These are phyloP conservation scores for Phytophthora sansomeana DNA, from an alignment of 352 stramenopile species.

Conservation along the genomic window DNA sequence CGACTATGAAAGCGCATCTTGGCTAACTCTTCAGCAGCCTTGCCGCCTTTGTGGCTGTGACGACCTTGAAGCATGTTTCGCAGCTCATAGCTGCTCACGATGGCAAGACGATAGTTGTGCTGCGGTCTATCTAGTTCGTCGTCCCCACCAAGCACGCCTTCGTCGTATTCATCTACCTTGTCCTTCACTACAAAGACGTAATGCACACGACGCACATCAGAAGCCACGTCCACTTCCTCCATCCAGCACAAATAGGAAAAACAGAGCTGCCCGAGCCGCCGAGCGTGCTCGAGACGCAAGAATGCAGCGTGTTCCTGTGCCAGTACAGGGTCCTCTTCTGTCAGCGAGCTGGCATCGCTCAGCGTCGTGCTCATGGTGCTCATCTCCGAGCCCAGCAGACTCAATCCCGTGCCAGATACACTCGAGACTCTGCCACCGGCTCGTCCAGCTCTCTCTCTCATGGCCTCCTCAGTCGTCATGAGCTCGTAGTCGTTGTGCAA, in stretches of 20 bases:
- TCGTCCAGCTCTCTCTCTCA: conserved; percentile 13
- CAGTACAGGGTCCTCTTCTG: conserved; percentile 46
- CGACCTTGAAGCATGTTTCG: conserved; percentile 51
- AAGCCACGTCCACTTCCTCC: conserved; percentile 74
- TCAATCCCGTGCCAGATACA: conserved; percentile 29
- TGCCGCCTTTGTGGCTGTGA: conserved; percentile 23
- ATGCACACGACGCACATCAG: conserved; percentile 65
- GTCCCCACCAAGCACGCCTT: conserved; percentile 25
- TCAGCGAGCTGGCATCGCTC: conserved; percentile 59
- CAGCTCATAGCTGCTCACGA: conserved; percentile 74
- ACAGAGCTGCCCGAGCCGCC: conserved; percentile 47
- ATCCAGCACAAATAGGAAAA: conserved; percentile 77
- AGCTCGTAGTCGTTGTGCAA: conserved; percentile 12
- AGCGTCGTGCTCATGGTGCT: conserved; percentile 64
- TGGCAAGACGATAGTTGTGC: conserved; percentile 43
- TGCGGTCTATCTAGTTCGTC: conserved; percentile 3
- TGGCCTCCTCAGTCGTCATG: conserved; percentile 15
- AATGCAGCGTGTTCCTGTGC: conserved; percentile 47
- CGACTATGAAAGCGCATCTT: conserved; percentile 71
- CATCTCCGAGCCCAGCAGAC: conserved; percentile 42
- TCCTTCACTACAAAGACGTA: conserved; percentile 66
- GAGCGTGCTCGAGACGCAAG: conserved; percentile 53
- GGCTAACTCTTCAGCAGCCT: conserved; percentile 29
- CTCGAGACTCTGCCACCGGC: conserved; percentile 19
- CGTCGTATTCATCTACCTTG: conserved; percentile 39